Evolutionary conservation across 1,284 basidiomycete genomes (phyloP).

Genomic region (Malassezia obtusa): DNA sequence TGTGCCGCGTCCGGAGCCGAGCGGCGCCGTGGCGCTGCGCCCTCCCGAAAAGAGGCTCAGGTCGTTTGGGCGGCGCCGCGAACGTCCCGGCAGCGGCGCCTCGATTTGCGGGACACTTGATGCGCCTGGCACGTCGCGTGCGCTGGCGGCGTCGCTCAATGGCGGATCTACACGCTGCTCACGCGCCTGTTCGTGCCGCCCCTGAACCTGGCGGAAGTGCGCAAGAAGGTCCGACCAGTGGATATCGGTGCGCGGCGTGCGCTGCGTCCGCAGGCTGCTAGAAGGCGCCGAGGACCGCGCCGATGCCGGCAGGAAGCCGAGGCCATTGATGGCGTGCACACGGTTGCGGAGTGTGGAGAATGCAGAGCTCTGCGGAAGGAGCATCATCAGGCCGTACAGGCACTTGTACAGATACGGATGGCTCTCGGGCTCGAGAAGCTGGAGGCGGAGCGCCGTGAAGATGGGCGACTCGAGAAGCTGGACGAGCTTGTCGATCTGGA

Average conservation of each 20-base stretch:
- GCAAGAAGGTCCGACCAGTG: constrained; percentile 41
- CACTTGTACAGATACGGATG: constrained; percentile 96
- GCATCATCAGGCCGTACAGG: constrained; percentile 91
- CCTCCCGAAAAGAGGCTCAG: not conserved
- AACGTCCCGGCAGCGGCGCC: not conserved
- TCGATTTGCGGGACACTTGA: not conserved
- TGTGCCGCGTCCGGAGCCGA: not conserved
- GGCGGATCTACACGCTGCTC: constrained; percentile 10
- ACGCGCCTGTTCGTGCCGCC: constrained; percentile 37
- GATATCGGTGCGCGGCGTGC: constrained; percentile 21
- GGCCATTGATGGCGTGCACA: constrained; percentile 83
- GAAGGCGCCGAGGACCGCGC: constrained; percentile 37
- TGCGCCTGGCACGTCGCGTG: not conserved
- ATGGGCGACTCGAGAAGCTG: constrained; percentile 96
- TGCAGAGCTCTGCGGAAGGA: constrained; percentile 89
- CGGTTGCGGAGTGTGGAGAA: constrained; percentile 91
- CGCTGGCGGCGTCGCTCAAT: not conserved
- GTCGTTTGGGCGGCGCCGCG: not conserved
- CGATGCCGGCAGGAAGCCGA: constrained; percentile 79
- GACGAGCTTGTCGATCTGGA: constrained; percentile 96
- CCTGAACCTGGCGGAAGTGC: constrained; percentile 41
- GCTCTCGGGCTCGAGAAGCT: constrained; percentile 90
- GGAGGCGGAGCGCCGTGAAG: constrained; percentile 92
- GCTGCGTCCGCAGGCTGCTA: not conserved
- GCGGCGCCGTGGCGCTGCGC: constrained; percentile 2